Evolutionary conservation across 352 stramenopile genomes (phyloP).

Genomic region (Phytophthora constricta): DNA sequence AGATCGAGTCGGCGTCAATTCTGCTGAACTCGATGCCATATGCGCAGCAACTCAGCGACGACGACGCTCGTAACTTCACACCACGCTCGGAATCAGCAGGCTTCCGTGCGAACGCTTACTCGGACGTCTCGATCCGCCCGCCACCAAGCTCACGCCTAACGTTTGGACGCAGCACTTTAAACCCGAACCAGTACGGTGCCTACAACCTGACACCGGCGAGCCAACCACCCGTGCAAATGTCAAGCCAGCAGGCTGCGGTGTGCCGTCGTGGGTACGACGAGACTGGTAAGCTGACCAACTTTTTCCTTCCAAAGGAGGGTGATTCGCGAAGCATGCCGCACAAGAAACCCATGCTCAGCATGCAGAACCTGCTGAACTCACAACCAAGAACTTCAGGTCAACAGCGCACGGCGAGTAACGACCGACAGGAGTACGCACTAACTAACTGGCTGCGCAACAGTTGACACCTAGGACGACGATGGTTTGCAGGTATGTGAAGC

Average conservation of each 20-base stretch:
- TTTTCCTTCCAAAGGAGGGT: slow-evolving; percentile 67
- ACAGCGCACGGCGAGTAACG: slow-evolving; percentile 32
- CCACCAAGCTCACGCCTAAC: slow-evolving; percentile 39
- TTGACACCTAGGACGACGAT: slow-evolving; percentile 10
- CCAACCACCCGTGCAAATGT: slow-evolving; percentile 50
- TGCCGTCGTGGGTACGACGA: slow-evolving; percentile 77
- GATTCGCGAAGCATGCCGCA: slow-evolving; percentile 25
- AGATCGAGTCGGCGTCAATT: slow-evolving; percentile 37
- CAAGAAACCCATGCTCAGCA: slow-evolving; percentile 56
- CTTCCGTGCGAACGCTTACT: slow-evolving; percentile 68
- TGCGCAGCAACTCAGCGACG: slow-evolving; percentile 17
- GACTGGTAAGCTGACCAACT: slow-evolving; percentile 80
- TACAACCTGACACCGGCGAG: slow-evolving; percentile 61
- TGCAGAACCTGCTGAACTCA: slow-evolving; percentile 57
- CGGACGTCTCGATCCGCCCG: slow-evolving; percentile 62
- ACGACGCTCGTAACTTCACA: slow-evolving; percentile 23
- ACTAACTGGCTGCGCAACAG: slow-evolving; percentile 75
- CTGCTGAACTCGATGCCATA: slow-evolving; percentile 16
- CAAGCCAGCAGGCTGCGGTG: slow-evolving; percentile 33
- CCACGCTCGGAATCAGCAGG: slow-evolving; percentile 42
- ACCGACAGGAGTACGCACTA: slow-evolving; percentile 64
- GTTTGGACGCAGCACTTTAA: slow-evolving; percentile 64
- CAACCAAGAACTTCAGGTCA: slow-evolving; percentile 36
- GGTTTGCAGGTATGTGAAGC: no score
- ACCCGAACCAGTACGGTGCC: slow-evolving; percentile 73